Base-by-base conservation (phyloP, 768 basidiomycete genomes). In the Amanita rubescens region DNA sequence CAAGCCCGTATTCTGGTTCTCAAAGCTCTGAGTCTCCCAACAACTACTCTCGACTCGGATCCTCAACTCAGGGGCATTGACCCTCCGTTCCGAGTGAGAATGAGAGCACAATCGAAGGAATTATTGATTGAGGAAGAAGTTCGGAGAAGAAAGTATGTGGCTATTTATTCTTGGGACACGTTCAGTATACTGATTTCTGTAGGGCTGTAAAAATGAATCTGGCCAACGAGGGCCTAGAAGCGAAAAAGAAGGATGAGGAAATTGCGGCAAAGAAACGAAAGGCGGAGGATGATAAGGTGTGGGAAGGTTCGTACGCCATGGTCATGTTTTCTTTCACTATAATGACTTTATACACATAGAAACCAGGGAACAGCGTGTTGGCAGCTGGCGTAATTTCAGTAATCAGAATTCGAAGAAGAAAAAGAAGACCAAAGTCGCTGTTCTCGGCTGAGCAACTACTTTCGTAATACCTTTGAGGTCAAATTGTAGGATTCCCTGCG, bases 191-290 rank as follows among this genome's bases (percentile, higher is more conserved):
- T 37, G 19, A 37, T 50, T 24, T 48, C n/a, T 43, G 35, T 58
- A 92, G 90, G 63, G 89, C 91, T 1, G 70, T 92, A 61, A 93
- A 93, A 74, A 83, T 92, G 82, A 91, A 91, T 64, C 68, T 94
- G 52, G 91, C 91, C 7, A 94, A 94, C 60, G 91, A 94, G 67
- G 92, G 92, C 3, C 72, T 94, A 4, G 93, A 95, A 64, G 94
- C 94, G n/a, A 78, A 85, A 61, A 90, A 87, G 75, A 93, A 91
- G 65, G 93, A 96, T 49, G 90, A 92, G 54, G 94, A 94, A 59
- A 76, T 87, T 10, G 69, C 75, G 20, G 62, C 81, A 33, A 83
- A 69, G 71, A 95, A 95, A 67, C 78, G 93, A 51, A 95, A 95
- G 69, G 86, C 78, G 1, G 91, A 94, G 60, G 90, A 94, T 5